A percentile compares a stretch with the other conserved stretches of the same genome.
Evolutionary conservation across 495 filamentous ascomycete genomes (phyloP).

Genomic region (Talaromyces wortmannii): DNA sequence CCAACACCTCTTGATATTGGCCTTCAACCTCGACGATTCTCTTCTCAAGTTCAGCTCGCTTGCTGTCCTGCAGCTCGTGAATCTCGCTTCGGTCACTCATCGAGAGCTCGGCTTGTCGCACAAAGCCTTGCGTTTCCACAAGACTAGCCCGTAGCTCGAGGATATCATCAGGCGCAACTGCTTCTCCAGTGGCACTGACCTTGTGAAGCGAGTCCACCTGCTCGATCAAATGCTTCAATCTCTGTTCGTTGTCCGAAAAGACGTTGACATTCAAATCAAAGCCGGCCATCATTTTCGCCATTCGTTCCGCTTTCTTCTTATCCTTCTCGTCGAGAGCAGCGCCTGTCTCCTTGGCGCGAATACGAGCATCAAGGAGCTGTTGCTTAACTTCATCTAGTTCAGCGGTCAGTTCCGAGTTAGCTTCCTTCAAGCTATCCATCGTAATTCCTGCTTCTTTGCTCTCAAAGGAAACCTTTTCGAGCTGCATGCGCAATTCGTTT

Average conservation of each 20-base stretch:
- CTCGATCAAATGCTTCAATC: conserved; percentile 72
- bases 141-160: conserved; percentile 68
- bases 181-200: conserved; percentile 66
- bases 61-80: conserved; percentile 54
- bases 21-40: conserved; percentile 64
- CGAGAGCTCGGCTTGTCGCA: conserved; percentile 86
- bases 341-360: conserved; percentile 88
- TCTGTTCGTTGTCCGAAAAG: conserved; percentile 84
- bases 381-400: conserved; percentile 97
- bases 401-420: conserved; percentile 81
- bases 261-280: conserved; percentile 88
- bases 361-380: conserved; percentile 88
- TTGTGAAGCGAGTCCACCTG: conserved; percentile 74
- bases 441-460: conserved; percentile 94
- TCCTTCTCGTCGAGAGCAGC: conserved; percentile 91
- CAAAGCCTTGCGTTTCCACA: conserved; percentile 82
- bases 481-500: conserved; percentile 89
- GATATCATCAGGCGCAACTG: conserved; percentile 74
- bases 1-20: conserved; percentile 75
- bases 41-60: conserved; percentile 65
- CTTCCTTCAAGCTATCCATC: conserved; percentile 95
- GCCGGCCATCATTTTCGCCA: conserved; percentile 99
- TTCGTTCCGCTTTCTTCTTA: conserved; percentile 95
- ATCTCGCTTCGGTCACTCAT: conserved; percentile 59
- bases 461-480: conserved; percentile 92